Evolutionary conservation across 140 eudicot genomes (phyloP), one percentile per base, ranked within the genome.

Genomic region (Oenanthe javanica): DNA sequence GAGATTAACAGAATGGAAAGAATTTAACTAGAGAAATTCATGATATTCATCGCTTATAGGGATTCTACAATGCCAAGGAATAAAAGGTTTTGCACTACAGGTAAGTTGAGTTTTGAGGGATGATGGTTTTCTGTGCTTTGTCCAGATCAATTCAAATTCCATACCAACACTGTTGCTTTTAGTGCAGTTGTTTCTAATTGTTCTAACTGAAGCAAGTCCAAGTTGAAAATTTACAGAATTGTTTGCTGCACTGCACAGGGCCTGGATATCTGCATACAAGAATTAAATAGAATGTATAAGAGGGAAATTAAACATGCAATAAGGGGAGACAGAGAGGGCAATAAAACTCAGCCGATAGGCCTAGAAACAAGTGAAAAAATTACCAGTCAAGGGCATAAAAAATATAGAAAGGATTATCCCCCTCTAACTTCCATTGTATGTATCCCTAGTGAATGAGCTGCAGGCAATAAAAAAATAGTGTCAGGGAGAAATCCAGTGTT

Each of bases 11-110:
- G 72, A 78, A 81, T 12, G 18, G 76, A 21, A 42, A 71, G 38
- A 25, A 19, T n/a, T 81, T 82, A 82, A 86, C 81, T 88, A 95
- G 80, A 90, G 82, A 88, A 90, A 90, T 79, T 95, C 97, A 64
- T 87, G 97, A 84, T 82, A 95, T 79, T 89, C 97, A 84, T 95
- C 96, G 52, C 76, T 78, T 67, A 85, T 87, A 72, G 90, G 94
- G 75, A 95, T 89, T 86, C 87, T 89, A 85, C 89, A 85, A 83
- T 94, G 88, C 99, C 97, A 92, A 79, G 86, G 88, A 89, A 93
- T 85, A 79, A 90, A 85, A 21, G 90, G 80, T 54, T 90, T 87
- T 72, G 91, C 86, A 16, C 82, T 85, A 81, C 88, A 84, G 79
- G 93, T 95, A 45, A 83, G 87, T 88, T 86, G 90, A 81, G 90